Evolutionary conservation across 495 filamentous ascomycete genomes (phyloP), one percentile per base, ranked within the genome.

Genomic region (Umbilicaria muhlenbergii): DNA sequence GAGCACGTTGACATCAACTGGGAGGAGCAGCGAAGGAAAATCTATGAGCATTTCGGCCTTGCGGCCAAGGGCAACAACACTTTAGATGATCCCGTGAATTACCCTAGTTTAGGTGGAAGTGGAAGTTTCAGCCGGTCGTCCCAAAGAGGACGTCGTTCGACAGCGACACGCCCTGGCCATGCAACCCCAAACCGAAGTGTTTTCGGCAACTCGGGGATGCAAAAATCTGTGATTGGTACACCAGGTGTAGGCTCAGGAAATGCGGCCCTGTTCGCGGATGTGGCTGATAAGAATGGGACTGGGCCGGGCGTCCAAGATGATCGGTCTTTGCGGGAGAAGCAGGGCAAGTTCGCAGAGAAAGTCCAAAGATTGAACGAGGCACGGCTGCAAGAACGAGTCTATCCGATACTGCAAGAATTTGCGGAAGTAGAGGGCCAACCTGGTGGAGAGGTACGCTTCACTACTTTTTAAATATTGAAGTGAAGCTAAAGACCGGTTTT

Each of bases 31-130:
- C 79, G 88, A 33, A 82, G 80, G 56, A 77, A 78, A 42, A 94
- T 96, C 41, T 94, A 94, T 57, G 77, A 94, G 53, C 91, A 99
- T 56, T 96, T 99, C 58, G 91, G 91, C 7, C 80, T 99, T 34
- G 81, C 73, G 45, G 69, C 78, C 7, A 75, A 69, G 48, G 73
- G 79, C 36, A 67, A 69, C 8, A 50, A 62, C 41, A 55, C 57
- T 42, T 51, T 62, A 46, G 66, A 67, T 32, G 60, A 61, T 14
- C 34, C 67, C 31, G 65, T 62, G 36, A 42, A 54, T 11, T 56
- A 56, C 18, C 59, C 50, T 14, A 55, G 45, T 14, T 39, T 54
- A n/a, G 45, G 42, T 38, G 50, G 51, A 14, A 66, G 53, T 31
- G 71, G 72, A 17, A 63, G 67, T 6, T 84, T 85, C 64, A 77